A percentile compares a stretch with the other conserved stretches of the same genome.
These are phyloP conservation scores for Mitragyna speciosa DNA, from an alignment of 257 asterid species.

Conservation along the genomic window DNA sequence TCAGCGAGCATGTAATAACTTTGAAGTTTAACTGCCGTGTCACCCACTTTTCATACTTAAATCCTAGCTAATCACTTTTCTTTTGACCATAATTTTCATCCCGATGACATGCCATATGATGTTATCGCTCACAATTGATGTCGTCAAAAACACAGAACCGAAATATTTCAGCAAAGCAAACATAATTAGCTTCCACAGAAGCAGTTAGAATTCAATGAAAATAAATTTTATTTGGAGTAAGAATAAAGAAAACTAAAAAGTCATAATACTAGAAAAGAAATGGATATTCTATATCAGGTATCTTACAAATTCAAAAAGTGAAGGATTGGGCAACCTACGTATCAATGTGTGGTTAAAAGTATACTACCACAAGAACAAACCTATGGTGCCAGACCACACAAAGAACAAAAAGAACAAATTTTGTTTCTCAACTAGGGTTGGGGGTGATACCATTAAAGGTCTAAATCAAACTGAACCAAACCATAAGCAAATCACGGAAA, in stretches of 20 bases:
- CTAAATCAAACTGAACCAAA: not conserved
- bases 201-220: no score
- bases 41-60: not conserved
- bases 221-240: no score
- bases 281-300: not conserved
- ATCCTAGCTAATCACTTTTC: not conserved
- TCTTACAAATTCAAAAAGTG: not conserved
- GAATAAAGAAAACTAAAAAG: not conserved
- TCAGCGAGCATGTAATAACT: not conserved
- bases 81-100: no score
- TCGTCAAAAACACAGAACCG: not conserved
- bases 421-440: not conserved
- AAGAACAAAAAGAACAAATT: not conserved
- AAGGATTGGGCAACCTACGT: not conserved
- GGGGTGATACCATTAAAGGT: not conserved
- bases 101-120: not conserved
- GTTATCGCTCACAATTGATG: not conserved
- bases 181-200: not conserved
- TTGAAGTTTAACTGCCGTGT: not conserved
- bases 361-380: not conserved
- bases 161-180: not conserved
- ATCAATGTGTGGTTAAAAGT: not conserved
- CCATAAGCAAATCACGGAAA: not conserved
- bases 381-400: not conserved
- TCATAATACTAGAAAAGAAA: not conserved